Evolutionary conservation across 495 filamentous ascomycete genomes (phyloP), one percentile per base, ranked within the genome.

Genomic region (Penicillium fimorum): DNA sequence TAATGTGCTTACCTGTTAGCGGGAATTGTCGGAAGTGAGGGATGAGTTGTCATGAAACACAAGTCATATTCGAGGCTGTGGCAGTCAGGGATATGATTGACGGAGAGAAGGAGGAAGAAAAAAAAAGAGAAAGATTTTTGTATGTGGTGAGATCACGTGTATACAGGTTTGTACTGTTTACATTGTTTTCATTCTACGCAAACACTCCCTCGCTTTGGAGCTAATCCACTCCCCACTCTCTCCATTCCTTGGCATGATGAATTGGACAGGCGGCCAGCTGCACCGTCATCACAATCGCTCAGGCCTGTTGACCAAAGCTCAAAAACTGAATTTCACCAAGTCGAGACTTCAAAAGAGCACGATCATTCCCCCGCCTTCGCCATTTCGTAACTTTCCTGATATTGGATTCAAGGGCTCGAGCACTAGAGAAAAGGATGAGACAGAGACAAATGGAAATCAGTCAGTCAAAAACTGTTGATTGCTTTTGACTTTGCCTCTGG

Each of bases 261-360:
- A 79, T 47, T 77, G 76, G 76, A 76, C 72, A 43, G 74, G 76
- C 60, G 75, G 76, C 32, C 73, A 71, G 41, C 62, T 79, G 37
- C 69, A 65, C 33, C 73, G 74, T 22, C 69, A 76, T 50, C 70
- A 73, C 3, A 62, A 57, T 41, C 66, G 60, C 29, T 62, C 68
- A 37, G 63, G 62, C 15, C 50, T 55, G 3, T 37, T 68, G 12
- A 55, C 57, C 29, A 70, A 67, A 46, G 27, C 50, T 30, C 71
- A 70, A 47, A 70, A 62, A 35, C 69, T 66, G 41, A 64, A 62
- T 25, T 70, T 71, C 48, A 61, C 61, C 32, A 72, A 63, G 32
- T 58, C 66, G 4, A 60, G 62, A 17, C 50, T 57, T 46, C 50
- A 57, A 58, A 61, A 38, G 45, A 48, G 41, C 58, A 67, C 24